Evolutionary conservation across 345 rosid species (phyloP), one percentile per base, ranked within the genome.

Genomic region (Anastatica hierochuntica): DNA sequence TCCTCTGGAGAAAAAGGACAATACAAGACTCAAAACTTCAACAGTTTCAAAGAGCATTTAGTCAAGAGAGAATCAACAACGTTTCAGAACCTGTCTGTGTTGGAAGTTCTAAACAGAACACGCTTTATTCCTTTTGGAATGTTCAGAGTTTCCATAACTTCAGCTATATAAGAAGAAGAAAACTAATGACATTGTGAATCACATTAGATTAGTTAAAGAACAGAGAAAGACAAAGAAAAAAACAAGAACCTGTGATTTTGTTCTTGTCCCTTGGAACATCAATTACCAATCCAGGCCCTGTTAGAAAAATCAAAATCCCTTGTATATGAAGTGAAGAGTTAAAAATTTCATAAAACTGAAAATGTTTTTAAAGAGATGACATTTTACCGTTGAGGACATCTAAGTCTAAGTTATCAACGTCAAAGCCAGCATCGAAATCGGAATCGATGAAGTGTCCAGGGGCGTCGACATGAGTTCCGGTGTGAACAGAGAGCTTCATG

Each of bases 51-150:
- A n/a, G n/a, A n/a, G n/a, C n/a, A n/a, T n/a, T n/a, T n/a, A n/a
- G n/a, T n/a, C n/a, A n/a, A n/a, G n/a, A n/a, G n/a, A n/a, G n/a
- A n/a, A n/a, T n/a, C n/a, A n/a, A n/a, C n/a, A n/a, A n/a, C n/a
- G n/a, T n/a, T n/a, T n/a, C n/a, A n/a, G n/a, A n/a, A 85, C 95
- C 80, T 82, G 60, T 90, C 97, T 27, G 96, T 90, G 50, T 90
- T 90, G 10, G 74, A 49, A 4, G 97, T 86, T 72, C 94, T 77
- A 58, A 90, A 90, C 62, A 90, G 80, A 56, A 82, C 97, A 30
- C 94, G 85, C 14, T 78, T 76, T 18, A 82, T 79, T 37, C 96
- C 96, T 63, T 53, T 77, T 9, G 92, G 95, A 59, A 90, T 82
- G 43, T 84, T 51, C 16, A 90, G 66, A 53, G 96, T 75, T 67